These are phyloP conservation scores for Fusarium pilosicola DNA, from an alignment of 2,329 filamentous ascomycete genomes.

Conservation along the genomic window DNA sequence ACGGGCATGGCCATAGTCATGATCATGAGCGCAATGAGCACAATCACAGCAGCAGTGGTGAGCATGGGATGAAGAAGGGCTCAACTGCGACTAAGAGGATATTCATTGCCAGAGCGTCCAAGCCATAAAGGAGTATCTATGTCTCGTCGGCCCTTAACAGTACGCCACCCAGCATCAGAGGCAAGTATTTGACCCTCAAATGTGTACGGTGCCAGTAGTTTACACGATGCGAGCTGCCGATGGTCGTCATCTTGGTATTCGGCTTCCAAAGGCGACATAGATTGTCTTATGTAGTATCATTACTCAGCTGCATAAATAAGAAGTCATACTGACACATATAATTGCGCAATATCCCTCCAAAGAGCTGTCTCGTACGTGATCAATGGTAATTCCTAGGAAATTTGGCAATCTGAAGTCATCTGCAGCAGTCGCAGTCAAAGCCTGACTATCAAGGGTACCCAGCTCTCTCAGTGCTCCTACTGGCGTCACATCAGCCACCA, in stretches of 20 bases:
- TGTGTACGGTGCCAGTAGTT: neutral
- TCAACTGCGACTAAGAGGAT: conserved; percentile 23
- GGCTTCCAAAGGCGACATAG: neutral
- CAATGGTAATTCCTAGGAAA: neutral
- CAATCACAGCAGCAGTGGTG: conserved; percentile 1
- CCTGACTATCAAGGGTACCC: neutral
- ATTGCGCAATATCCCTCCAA: no score
- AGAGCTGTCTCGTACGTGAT: neutral
- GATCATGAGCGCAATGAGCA: conserved; percentile 15
- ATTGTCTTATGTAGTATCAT: neutral
- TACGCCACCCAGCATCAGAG: neutral
- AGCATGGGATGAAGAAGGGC: conserved; percentile 10
- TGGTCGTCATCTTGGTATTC: neutral
- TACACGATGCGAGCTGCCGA: neutral
- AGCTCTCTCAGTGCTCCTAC: neutral
- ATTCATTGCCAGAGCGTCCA: conserved; percentile 62
- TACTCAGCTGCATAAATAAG: neutral
- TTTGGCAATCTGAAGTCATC: no score
- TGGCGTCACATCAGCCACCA: neutral
- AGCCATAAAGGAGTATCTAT: conserved; percentile 34
- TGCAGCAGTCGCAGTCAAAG: neutral
- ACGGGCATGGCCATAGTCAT: conserved; percentile 4
- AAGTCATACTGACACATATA: neutral
- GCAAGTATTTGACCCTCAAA: neutral
- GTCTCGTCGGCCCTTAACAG: neutral